Evolutionary conservation across 257 asterid genomes (phyloP), one percentile per base, ranked within the genome.

Genomic region (Fraxinus pennsylvanica): DNA sequence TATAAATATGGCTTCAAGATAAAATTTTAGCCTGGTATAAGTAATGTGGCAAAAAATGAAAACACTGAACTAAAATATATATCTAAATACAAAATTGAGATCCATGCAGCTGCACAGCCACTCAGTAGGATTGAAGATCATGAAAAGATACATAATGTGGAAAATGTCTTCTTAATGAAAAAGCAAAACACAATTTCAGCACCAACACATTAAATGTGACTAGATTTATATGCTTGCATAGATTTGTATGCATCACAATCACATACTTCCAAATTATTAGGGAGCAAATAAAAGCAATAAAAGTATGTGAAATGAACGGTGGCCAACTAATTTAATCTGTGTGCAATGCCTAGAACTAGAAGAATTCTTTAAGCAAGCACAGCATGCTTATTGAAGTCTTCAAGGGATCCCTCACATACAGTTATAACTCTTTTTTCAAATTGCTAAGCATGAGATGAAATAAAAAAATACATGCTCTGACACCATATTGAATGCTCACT

Each of bases 21-120:
- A 72, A 32, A 54, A 68, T 52, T 68, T 59, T 13, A 66, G 30
- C 52, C 43, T 32, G 68, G 74, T 75, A 52, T 50, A 72, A 73
- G 32, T 57, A 72, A 59, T 68, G 19, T 12, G 35, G 69, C n/a
- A 9, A 75, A 74, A 77, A 75, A 63, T 63, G 69, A 63, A 63
- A 63, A 63, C 6, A 63, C 5, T 25, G 35, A 19, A 63, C 35
- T 27, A 63, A 25, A 21, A 25, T 27, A 63, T 25, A 63, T 22
- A 22, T 63, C 36, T 27, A 54, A 19, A 19, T 54, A 22, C 3
- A 32, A 27, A 9, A 80, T 36, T 77, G 50, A 74, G 63, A 68
- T 19, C 30, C 39, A 63, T 74, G 72, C 27, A n/a, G 52, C 35
- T 78, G 67, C 30, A 52, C 36, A 47, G 59, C 19, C 52, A 71